Base-by-base conservation (phyloP, 2,329 filamentous ascomycete species). In the Orbilia ellipsospora region DNA sequence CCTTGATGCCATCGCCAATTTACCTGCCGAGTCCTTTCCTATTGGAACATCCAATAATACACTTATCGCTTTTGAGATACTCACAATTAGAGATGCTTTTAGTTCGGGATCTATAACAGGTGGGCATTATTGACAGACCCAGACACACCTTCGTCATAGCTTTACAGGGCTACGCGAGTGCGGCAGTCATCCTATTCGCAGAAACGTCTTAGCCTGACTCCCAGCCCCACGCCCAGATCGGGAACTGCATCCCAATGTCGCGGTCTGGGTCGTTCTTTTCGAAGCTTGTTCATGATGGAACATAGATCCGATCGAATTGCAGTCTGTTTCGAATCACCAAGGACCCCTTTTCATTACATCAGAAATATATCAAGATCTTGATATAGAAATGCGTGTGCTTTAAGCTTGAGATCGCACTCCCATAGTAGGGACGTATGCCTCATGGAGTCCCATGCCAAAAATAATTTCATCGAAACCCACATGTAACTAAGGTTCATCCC, bases 121-220 rank as follows among this genome's bases (percentile, higher is more conserved):
- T 61, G 36, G 57, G 51, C 57, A 52, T 31, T 75, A 75, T 69
- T 69, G 72, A 75, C 64, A 65, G 48, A 64, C 64, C 65, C 64
- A 69, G 72, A 75, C 72, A 36, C 31, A 68, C 64, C 72, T 75
- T 75, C 72, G 72, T 75, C 72, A 75, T 75, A 75, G 54, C 31
- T 64, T 61, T 63, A 59, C 72, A 74, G 72, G 72, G 72, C 72
- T 75, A 69, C 72, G 72, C 72, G 72, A 75, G 72, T 64, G 72
- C 64, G 72, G 72, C 72, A 75, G 64, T 61, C 72, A 65, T 75
- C 72, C 72, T 75, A 75, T 75, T 75, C 72, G 72, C 59, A 65
- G 72, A 56, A 68, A 8, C 44, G 45, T 67, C 60, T 66, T 59
- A 65, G 64, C 72, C 51, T 52, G 59, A 56, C 54, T 20, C 57